Conservation (phyloP, 352 stramenopile genomes). For the Pythium inflatum region DNA sequence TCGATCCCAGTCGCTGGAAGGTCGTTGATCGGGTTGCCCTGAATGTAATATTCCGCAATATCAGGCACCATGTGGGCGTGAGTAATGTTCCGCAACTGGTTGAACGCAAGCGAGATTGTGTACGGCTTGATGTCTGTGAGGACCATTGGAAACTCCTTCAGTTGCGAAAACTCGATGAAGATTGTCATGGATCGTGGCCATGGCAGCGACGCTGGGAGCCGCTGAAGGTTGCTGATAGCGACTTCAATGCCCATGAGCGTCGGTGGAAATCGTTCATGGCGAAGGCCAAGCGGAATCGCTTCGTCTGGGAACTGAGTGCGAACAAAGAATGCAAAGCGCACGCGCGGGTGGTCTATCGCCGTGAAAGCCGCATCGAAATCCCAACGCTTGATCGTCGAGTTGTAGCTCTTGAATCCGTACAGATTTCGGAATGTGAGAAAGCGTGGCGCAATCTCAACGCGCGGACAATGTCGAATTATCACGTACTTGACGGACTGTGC, state of each 20-base stretch:
- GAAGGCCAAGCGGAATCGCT: not conserved
- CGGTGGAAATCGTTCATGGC: not conserved
- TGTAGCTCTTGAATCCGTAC: conserved; percentile 27
- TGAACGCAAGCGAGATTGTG: conserved; percentile 6
- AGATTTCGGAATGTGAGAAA: conserved; percentile 14
- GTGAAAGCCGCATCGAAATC: conserved; percentile 1
- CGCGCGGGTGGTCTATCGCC: not conserved
- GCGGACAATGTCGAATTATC: conserved; percentile 21
- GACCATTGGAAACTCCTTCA: not conserved
- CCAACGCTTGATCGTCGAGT: conserved; percentile 18
- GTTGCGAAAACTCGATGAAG: not conserved
- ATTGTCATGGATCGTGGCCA: conserved; percentile 2
- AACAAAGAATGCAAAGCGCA: conserved; percentile 8
- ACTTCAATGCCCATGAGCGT: conserved; percentile 10
- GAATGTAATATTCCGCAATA: not conserved
- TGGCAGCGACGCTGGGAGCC: not conserved
- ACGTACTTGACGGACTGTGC: conserved; percentile 7
- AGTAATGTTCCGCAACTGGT: not conserved
- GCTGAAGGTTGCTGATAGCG: conserved; percentile 1
- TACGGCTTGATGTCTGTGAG: not conserved
- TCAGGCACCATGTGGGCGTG: too few species aligned
- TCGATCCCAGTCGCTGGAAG: not conserved
- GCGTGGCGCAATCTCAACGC: conserved; percentile 5
- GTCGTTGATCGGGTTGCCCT: conserved; percentile 3
- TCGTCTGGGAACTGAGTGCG: conserved; percentile 3